phyloP scores from a whole-genome alignment of 2,329 filamentous ascomycete species.

The Aureobasidium sp. region DNA sequence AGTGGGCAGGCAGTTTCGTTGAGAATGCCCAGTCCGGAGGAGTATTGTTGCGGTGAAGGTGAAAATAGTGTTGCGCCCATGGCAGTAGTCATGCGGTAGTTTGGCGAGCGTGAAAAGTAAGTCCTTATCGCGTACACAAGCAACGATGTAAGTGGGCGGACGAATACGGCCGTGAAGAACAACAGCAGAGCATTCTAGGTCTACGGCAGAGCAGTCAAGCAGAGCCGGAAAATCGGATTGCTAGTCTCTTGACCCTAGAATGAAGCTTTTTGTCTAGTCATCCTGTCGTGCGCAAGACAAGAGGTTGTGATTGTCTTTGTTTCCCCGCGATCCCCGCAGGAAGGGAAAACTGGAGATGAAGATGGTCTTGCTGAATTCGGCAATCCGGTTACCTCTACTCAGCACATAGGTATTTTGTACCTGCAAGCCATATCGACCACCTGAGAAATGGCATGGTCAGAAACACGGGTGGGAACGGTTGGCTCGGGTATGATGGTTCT shows the following conservation, averaged over 20 bases:
- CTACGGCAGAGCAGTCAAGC: background rate
- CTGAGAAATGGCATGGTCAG: background rate
- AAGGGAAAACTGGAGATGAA: constrained; percentile 2
- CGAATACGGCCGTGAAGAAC: background rate
- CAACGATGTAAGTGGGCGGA: background rate
- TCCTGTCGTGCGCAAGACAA: background rate
- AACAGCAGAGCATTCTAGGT: background rate
- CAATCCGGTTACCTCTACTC: background rate
- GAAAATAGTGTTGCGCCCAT: background rate
- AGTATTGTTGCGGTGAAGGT: background rate
- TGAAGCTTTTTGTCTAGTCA: background rate
- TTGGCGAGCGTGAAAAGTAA: background rate
- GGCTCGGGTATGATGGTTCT: background rate
- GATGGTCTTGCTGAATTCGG: background rate
- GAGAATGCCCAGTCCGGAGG: background rate
- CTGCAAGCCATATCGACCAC: constrained; percentile 3
- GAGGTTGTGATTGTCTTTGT: background rate
- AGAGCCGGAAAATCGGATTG: background rate
- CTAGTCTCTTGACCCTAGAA: background rate
- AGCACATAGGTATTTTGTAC: background rate
- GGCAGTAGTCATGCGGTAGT: background rate
- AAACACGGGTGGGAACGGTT: background rate
- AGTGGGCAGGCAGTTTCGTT: background rate
- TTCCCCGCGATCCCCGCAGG: constrained; percentile 10
- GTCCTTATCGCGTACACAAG: background rate